These are phyloP conservation scores for Parastagonospora nodorum DNA, from an alignment of 2,329 filamentous ascomycete species.

Conservation along the genomic window DNA sequence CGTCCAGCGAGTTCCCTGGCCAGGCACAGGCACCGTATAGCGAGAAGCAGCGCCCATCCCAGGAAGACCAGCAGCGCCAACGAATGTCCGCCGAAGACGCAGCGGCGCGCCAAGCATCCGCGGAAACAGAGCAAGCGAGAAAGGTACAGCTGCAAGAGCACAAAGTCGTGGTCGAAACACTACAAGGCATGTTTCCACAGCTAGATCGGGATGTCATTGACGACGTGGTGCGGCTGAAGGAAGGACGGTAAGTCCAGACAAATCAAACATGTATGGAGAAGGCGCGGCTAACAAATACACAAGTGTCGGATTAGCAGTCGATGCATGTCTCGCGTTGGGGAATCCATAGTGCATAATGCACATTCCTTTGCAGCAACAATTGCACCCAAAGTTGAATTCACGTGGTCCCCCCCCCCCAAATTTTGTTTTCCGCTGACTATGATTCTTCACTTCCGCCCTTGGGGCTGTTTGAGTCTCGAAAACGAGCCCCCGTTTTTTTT, in stretches of 20 bases:
- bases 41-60: conserved; percentile 20
- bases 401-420: too few relatives aligned
- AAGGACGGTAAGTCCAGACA: conserved; percentile 75
- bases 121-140: conserved; percentile 85
- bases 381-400: too few relatives aligned
- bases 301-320: conserved; percentile 54
- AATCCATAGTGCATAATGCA: conserved; percentile 24
- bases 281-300: background rate
- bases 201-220: conserved; percentile 93
- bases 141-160: conserved; percentile 84
- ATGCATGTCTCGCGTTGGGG: conserved; percentile 55
- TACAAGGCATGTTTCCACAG: conserved; percentile 96
- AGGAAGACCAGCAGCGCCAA: conserved; percentile 35
- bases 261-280: background rate
- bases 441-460: too few relatives aligned
- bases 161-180: conserved; percentile 86
- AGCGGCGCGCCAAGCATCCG: conserved; percentile 86
- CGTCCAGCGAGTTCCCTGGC: conserved; percentile 39
- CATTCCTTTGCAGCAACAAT: too few relatives aligned
- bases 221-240: conserved; percentile 94
- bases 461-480: too few relatives aligned
- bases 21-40: conserved; percentile 4
- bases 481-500: background rate
- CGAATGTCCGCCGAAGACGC: conserved; percentile 78
- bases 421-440: too few relatives aligned